Evolutionary conservation across 2,329 filamentous ascomycete species (phyloP).

Genomic region (Cercospora berteroae): DNA sequence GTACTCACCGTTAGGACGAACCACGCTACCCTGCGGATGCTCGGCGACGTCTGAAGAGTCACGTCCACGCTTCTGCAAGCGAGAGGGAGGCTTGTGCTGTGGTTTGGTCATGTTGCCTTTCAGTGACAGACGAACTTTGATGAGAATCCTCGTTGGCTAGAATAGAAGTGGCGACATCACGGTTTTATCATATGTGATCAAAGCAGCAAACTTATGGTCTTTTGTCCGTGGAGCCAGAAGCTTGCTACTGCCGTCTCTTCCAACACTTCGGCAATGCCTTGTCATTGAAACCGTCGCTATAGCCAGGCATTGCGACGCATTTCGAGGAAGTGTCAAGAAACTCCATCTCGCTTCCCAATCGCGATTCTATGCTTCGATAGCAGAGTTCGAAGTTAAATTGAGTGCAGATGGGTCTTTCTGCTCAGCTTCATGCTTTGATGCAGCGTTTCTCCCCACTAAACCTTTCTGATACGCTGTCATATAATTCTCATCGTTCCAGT

Average conservation of each 20-base stretch:
- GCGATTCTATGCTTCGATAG: neutral
- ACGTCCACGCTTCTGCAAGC: neutral
- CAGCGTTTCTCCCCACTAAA: neutral
- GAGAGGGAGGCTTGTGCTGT: neutral
- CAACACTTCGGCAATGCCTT: neutral
- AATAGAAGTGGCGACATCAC: neutral
- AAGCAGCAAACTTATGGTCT: neutral
- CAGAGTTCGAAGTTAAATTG: neutral
- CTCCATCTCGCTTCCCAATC: neutral
- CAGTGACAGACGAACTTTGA: neutral
- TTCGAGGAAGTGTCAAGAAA: neutral
- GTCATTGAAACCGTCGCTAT: neutral
- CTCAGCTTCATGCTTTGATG: neutral
- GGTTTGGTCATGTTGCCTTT: neutral
- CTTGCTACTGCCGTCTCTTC: neutral
- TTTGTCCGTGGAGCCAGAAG: neutral
- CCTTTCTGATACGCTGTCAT: conserved; percentile 1
- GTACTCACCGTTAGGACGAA: neutral
- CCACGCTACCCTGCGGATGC: neutral
- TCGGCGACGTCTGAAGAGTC: neutral
- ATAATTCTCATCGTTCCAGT: conserved; percentile 15
- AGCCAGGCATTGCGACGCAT: neutral
- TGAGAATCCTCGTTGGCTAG: neutral
- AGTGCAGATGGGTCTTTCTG: neutral
- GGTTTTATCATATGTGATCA: neutral